Base-by-base conservation (phyloP, 768 basidiomycete species). In the Trametes gibbosa region DNA sequence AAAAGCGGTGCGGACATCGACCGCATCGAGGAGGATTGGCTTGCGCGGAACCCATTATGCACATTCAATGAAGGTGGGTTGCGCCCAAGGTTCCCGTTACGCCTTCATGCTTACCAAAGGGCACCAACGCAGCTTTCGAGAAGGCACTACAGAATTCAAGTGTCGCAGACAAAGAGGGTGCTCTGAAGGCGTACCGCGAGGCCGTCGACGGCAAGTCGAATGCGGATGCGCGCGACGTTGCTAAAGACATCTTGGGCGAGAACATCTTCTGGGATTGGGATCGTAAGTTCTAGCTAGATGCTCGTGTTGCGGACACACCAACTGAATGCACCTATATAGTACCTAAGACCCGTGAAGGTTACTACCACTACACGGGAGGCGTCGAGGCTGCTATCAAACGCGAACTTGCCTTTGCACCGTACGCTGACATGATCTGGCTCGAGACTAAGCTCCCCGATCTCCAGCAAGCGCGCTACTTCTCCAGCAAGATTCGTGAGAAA, bases 391-490 rank as follows among this genome's bases (percentile, higher is more conserved):
- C 93, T 12, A 83, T 94, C 69, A 87, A 89, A 65, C 89, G 94
- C 35, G 84, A 85, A 3, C 77, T 87, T 59, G 82, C 84, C 21
- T 97, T 86, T 68, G 89, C 92, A 0, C 90, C 91, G 19, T 89
- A 92, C 65, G 87, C 92, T 14, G 94, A 97, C 72, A 80, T 95
- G 65, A 76, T 95, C 45, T 97, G 94, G 95, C 80, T 95, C 43
- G 95, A 96, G 76, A 97, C 95, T 2, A 94, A 92, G 66, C 79
- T 81, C n/a, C 94, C 95, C 9, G 82, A 93, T 69, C 77, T 96
- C 23, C 79, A 85, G 57, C 84, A 93, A 69, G 94, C 94, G 2
- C 79, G 84, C 34, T 81, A 78, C 32, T 93, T 95, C 72, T 87
- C 94, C 2, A 76, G 87, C 45, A 82, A 82, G 68, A 90, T 95